phyloP scores from a whole-genome alignment of 257 asterid species.

The Nicotiana tomentosiformis region DNA sequence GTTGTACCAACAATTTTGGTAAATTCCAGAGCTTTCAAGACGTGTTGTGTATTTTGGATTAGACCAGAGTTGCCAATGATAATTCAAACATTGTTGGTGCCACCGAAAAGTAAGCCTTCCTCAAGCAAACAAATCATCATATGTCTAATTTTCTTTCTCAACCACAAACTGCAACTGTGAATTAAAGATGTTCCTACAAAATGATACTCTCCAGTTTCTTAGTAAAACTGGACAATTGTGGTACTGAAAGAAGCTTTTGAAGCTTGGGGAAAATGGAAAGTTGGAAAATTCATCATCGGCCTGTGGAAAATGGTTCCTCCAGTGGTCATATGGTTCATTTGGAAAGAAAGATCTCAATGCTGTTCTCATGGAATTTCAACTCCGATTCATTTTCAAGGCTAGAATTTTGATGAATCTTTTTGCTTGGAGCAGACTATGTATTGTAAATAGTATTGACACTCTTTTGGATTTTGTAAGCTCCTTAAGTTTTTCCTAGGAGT shows the following conservation, averaged over 20 bases:
- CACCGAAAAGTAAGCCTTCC: not conserved
- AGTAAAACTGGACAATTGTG: not conserved
- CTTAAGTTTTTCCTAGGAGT: not conserved
- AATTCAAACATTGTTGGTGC: not conserved
- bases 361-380: not conserved
- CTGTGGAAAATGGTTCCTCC: not conserved
- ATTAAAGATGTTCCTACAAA: not conserved
- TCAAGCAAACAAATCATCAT: not conserved
- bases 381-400: not conserved
- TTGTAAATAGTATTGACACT: not conserved
- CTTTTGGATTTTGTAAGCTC: not conserved
- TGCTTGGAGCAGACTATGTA: conserved; percentile 1
- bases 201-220: not conserved
- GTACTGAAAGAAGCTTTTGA: not conserved
- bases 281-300: not conserved
- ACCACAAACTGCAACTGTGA: not conserved
- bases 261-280: not conserved
- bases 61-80: not conserved
- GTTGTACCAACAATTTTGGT: not conserved
- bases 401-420: not conserved
- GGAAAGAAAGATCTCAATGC: not conserved
- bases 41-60: not conserved
- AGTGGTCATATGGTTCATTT: not conserved
- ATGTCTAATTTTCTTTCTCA: not conserved
- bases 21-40: not conserved